Base-by-base conservation (phyloP, 345 rosid genomes). In the Rhizophora apiculata region DNA sequence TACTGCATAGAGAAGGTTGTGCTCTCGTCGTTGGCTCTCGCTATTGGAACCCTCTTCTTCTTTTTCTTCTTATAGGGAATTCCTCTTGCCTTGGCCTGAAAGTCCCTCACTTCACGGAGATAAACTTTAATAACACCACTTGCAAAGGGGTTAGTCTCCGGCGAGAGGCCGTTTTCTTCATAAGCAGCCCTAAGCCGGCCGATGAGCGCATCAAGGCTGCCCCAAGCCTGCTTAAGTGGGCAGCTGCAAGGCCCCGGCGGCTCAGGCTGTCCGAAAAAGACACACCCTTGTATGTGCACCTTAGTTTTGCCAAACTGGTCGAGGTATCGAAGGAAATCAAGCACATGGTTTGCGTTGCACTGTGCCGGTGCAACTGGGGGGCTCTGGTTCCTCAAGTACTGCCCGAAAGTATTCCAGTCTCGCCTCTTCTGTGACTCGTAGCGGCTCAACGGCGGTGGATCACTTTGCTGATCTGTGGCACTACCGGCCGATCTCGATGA, bases 321-420 rank as follows among this genome's bases (percentile, higher is more conserved):
- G 3, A 92, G 85, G 67, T 92, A 92, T 21, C 85, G 82, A 24
- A 92, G 93, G 57, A 92, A 92, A 30, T 92, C 96, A 4, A 92
- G 89, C 21, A 92, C 92, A n/a, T 89, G 86, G 64, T 80, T 82
- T 0, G 92, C 66, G 68, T 78, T 82, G 74, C 92, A 89, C 78
- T 85, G 88, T 3, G 96, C 78, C 58, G 88, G 71, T 15, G 85
- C 81, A 5, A 92, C 90, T 3, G 97, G 96, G 1, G 97, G 97
- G 20, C 90, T 82, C 56, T 86, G 97, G 79, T 92, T 92, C 67
- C 96, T 86, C 21, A 92, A 68, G 82, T 86, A 89, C 81, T 91
- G 97, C 9, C 96, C 88, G 61, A 91, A 91, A 73, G 97, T 91
- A 73, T 87, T 89, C 97, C 97, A 91, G n/a, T 91, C 97, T 73